Evolutionary conservation across 139 green algal genomes (phyloP).

Genomic region (Coccomyxa sp.): DNA sequence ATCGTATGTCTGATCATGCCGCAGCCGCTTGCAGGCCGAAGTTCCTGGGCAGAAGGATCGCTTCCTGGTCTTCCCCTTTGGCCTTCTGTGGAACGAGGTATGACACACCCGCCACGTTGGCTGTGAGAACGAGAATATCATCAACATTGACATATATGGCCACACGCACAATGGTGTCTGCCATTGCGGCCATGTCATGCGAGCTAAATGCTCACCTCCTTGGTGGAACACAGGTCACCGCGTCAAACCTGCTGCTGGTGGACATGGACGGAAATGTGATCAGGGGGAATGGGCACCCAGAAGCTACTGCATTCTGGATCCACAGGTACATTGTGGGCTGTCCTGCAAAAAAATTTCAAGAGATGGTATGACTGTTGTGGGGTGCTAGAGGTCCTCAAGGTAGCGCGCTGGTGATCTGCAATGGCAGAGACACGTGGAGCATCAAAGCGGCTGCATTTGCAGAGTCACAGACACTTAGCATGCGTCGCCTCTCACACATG

Average conservation of each 20-base stretch:
- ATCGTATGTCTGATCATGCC: too few species aligned
- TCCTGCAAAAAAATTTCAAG: neutral
- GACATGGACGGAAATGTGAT: slow-evolving; percentile 33
- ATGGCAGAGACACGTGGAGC: too few species aligned
- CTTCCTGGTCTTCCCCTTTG: slow-evolving; percentile 42
- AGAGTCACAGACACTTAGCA: too few species aligned
- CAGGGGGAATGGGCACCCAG: slow-evolving; percentile 25
- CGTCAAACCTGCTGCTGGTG: slow-evolving; percentile 32
- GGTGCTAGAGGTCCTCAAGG: neutral
- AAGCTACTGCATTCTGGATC: slow-evolving; percentile 45
- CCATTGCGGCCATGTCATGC: too few species aligned
- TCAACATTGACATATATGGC: too few species aligned
- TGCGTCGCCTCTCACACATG: too few species aligned
- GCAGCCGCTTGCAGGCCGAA: neutral
- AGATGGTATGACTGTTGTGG: neutral
- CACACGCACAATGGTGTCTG: too few species aligned
- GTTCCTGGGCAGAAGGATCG: slow-evolving; percentile 21
- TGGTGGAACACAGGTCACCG: slow-evolving; percentile 15
- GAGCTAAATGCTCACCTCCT: neutral
- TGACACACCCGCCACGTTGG: too few species aligned
- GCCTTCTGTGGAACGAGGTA: slow-evolving; percentile 28
- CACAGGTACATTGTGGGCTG: slow-evolving; percentile 18
- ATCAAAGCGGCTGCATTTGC: too few species aligned
- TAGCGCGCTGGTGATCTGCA: too few species aligned
- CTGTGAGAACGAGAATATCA: too few species aligned